Conservation (phyloP, 176 grass and related monocot genomes). For the Oryza australiensis region DNA sequence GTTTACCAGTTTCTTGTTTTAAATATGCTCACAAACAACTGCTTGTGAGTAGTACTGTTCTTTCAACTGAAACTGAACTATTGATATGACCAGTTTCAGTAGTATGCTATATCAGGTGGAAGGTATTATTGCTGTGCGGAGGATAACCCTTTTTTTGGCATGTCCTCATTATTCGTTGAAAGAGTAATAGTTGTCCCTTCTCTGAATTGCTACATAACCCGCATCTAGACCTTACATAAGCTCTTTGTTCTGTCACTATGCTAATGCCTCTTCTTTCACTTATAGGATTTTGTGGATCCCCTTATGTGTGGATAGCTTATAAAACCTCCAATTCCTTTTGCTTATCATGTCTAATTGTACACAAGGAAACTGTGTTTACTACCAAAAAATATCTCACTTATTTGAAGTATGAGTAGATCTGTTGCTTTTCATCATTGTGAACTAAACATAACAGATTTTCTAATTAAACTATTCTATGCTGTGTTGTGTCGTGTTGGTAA, state of each 20-base stretch:
- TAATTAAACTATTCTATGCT: not conserved
- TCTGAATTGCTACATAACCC: not conserved
- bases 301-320: not conserved
- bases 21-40: not conserved
- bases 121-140: not conserved
- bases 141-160: constrained; percentile 19
- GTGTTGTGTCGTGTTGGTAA: not conserved
- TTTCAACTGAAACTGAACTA: constrained; percentile 1
- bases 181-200: not conserved
- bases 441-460: not conserved
- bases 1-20: constrained; percentile 19
- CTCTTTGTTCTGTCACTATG: not conserved
- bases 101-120: constrained; percentile 3
- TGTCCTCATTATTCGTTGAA: constrained; percentile 15
- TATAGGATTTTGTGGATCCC: not conserved
- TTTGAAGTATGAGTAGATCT: not conserved
- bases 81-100: not conserved
- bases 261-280: constrained; percentile 2
- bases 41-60: not conserved
- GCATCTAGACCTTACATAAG: constrained; percentile 25
- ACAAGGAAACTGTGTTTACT: not conserved
- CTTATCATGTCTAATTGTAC: not conserved
- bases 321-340: not conserved
- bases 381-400: not conserved
- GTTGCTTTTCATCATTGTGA: not conserved